A percentile compares a stretch with the other conserved stretches of the same genome.
Conservation (phyloP, 331 rosid genomes). For the Rhamnella rubrinervis region DNA sequence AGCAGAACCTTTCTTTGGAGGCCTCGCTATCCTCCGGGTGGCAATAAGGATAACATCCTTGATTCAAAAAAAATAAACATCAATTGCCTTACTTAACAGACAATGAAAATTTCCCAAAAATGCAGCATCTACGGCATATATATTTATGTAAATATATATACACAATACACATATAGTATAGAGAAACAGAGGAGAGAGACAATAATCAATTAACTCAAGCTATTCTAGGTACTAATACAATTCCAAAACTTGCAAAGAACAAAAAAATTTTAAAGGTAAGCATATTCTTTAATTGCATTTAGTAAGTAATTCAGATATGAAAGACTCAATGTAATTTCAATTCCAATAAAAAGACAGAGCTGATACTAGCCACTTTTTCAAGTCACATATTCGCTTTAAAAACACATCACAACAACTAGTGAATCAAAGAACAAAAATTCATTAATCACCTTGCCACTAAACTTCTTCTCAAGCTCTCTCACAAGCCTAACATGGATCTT, state of each 20-base stretch:
- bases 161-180: neutral
- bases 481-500: slow-evolving; percentile 89
- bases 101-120: neutral
- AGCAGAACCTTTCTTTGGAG: slow-evolving; percentile 95
- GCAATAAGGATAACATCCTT: slow-evolving; percentile 84
- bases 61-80: neutral
- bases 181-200: no score
- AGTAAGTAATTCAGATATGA: neutral
- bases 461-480: slow-evolving; percentile 93
- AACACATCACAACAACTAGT: neutral
- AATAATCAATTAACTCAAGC: no score
- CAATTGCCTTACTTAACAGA: neutral
- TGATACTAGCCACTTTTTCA: neutral
- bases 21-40: slow-evolving; percentile 78
- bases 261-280: neutral
- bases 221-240: neutral
- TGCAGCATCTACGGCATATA: no score
- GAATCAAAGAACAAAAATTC: neutral
- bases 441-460: slow-evolving; percentile 75
- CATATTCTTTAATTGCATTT: neutral
- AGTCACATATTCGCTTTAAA: neutral
- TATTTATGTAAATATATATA: neutral
- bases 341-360: neutral
- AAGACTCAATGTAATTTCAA: neutral
- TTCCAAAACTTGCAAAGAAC: neutral